Conservation (phyloP, 2,329 filamentous ascomycete genomes). For the Zymoseptoria ardabiliae region DNA sequence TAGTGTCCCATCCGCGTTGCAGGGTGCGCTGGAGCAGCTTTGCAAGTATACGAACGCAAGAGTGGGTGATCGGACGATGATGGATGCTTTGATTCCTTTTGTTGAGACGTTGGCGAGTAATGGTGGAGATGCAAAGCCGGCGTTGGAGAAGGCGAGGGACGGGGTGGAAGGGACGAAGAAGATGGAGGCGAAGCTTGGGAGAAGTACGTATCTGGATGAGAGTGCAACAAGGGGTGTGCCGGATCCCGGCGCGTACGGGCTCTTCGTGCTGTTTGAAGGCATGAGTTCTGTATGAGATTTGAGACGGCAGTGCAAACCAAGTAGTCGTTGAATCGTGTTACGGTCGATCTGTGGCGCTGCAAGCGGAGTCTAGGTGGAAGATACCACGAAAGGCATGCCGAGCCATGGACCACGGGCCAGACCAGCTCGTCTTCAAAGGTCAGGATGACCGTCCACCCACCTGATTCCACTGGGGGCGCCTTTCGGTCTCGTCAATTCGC, state of each 20-base stretch:
- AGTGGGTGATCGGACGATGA: conserved; percentile 30
- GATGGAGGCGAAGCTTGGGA: conserved; percentile 30
- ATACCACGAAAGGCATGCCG: too few species aligned
- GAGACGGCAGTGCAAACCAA: background rate
- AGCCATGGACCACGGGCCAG: too few species aligned
- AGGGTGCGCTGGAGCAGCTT: conserved; percentile 24
- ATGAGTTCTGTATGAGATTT: conserved; percentile 14
- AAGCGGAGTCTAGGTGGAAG: too few species aligned
- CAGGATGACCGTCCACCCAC: conserved; percentile 19
- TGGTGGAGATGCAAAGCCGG: conserved; percentile 17
- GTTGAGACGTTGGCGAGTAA: conserved; percentile 20
- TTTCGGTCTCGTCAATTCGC: conserved; percentile 19
- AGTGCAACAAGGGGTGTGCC: conserved; percentile 30
- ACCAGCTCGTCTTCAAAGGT: conserved; percentile 9
- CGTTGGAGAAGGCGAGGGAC: conserved; percentile 20
- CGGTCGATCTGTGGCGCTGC: too few species aligned
- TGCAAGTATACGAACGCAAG: conserved; percentile 30
- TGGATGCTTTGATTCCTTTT: conserved; percentile 32
- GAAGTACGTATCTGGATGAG: conserved; percentile 32
- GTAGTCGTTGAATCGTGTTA: background rate
- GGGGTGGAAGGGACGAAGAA: conserved; percentile 31
- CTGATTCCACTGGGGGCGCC: conserved; percentile 16
- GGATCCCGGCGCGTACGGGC: conserved; percentile 32
- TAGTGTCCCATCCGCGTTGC: conserved; percentile 19
- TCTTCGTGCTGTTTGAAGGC: conserved; percentile 30